Evolutionary conservation across 139 green algal genomes (phyloP).

Genomic region (Coelastrella sp.): DNA sequence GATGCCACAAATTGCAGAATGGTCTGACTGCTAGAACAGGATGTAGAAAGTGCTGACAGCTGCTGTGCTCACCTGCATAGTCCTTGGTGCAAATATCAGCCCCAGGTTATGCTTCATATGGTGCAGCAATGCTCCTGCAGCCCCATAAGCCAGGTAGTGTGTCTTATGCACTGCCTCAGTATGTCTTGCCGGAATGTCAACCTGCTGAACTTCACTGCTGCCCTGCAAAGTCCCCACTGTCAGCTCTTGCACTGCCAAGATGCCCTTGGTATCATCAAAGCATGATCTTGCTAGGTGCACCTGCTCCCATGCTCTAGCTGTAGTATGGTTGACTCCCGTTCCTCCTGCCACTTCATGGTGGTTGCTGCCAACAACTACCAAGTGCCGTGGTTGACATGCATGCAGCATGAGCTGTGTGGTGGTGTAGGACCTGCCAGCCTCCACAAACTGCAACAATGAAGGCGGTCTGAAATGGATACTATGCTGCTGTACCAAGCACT

Average conservation of each 20-base stretch:
- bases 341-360: conserved; percentile 36
- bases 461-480: too few relatives aligned
- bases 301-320: conserved; percentile 14
- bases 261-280: conserved; percentile 47
- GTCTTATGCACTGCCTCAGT: not conserved
- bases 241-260: conserved; percentile 35
- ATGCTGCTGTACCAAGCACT: too few relatives aligned
- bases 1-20: too few relatives aligned
- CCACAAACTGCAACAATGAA: conserved; percentile 29
- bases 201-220: conserved; percentile 16
- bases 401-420: conserved; percentile 62
- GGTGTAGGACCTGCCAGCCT: conserved; percentile 51
- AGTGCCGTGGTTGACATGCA: conserved; percentile 36
- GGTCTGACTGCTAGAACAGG: too few relatives aligned
- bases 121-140: conserved; percentile 73
- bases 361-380: conserved; percentile 55
- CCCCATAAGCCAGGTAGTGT: conserved; percentile 73
- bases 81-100: not conserved
- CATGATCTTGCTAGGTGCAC: not conserved
- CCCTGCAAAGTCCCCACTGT: not conserved
- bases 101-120: conserved; percentile 55
- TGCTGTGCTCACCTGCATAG: conserved; percentile 51
- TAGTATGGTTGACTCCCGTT: conserved; percentile 55
- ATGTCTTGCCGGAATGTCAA: not conserved
- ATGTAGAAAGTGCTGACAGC: too few relatives aligned